Evolutionary conservation across 805 yeast species (phyloP), one percentile per base, ranked within the genome.

Genomic region (Candida saitoana): DNA sequence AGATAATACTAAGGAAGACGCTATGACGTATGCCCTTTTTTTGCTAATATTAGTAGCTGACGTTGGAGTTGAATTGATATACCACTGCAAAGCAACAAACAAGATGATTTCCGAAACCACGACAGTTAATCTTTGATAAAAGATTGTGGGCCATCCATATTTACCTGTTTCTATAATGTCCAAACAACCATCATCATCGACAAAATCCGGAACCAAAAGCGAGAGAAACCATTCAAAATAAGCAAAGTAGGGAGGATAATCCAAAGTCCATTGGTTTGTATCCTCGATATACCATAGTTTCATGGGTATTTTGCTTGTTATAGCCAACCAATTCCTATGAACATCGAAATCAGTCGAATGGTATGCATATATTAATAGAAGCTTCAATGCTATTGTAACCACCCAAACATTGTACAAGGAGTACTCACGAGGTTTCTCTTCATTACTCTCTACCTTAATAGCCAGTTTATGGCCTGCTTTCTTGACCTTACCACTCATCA

Each of bases 161-260:
- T 62, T 49, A 7, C 95, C 95, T 31, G 69, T 72, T 29, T 67
- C 75, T 0, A 79, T 80, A 34, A 90, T 73, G 39, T 77, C 84
- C 34, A 90, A 68, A 55, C 95, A 84, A 0, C 96, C 96, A 60
- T 90, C 96, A 0, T 69, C 59, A 4, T 60, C 65, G 1, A 86
- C 95, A 0, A 56, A 20, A 2, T 51, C 38, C 0, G 96, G 96
- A 1, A 85, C 91, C 42, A 86, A 72, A 39, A 73, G 82, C 0
- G 95, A 73, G 37, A 93, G 59, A 2, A 73, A 16, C 86, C 89
- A 88, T 61, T 93, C 99, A 52, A 93, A 91, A 62, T 88, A 90
- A 0, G 99, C 99, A 63, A 93, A 93, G 54, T 89, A 87, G 0
- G 99, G 99, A 8, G 99, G 99, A 63, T 91, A 93, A 61, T 93